Evolutionary conservation across 140 eudicot species (phyloP).

Genomic region (Stevia rebaudiana): DNA sequence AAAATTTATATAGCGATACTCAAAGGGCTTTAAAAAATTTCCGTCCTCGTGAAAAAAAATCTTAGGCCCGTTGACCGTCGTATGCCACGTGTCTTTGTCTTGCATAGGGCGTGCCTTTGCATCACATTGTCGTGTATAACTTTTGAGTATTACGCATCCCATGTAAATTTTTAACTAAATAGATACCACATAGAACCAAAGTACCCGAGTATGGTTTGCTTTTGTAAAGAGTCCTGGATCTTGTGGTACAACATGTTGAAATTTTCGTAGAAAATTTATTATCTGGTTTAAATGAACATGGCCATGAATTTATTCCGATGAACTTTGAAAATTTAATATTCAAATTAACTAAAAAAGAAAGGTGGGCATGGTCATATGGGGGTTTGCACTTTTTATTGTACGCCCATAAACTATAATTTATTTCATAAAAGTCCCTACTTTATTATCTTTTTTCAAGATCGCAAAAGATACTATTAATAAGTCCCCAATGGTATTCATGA

Average conservation of each 20-base stretch:
- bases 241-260: background rate
- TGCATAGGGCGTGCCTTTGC: too few relatives aligned
- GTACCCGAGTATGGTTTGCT: background rate
- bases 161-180: background rate
- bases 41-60: too few relatives aligned
- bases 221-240: background rate
- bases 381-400: conserved; percentile 16
- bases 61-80: too few relatives aligned
- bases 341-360: background rate
- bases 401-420: conserved; percentile 23
- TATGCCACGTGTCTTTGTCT: too few relatives aligned
- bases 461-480: conserved; percentile 8
- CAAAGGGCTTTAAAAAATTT: too few relatives aligned
- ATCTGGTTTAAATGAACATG: background rate
- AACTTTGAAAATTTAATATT: conserved; percentile 1
- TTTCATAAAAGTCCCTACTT: conserved; percentile 21
- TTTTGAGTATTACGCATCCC: too few relatives aligned
- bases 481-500: conserved; percentile 19
- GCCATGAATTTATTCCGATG: background rate
- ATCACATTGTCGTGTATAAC: too few relatives aligned
- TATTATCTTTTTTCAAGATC: conserved; percentile 5
- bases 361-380: background rate
- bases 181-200: background rate
- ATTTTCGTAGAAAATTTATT: too few relatives aligned
- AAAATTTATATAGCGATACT: too few relatives aligned